A percentile compares a stretch with the other conserved stretches of the same genome.
phyloP scores from a whole-genome alignment of 495 filamentous ascomycete species.

The Podospora pseudoanserina region DNA sequence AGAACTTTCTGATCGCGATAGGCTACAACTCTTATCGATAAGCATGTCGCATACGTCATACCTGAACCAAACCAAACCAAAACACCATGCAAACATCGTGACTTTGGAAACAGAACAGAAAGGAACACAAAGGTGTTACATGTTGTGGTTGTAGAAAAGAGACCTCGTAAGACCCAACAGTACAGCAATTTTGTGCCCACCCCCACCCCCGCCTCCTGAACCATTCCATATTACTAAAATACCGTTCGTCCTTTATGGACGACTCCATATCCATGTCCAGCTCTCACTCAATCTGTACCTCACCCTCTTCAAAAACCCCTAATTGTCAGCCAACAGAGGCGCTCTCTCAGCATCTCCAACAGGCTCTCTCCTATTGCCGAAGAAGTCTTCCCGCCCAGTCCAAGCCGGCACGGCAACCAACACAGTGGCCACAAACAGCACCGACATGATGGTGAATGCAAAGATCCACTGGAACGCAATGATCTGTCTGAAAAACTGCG shows the following conservation, averaged over 20 bases:
- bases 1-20: background rate
- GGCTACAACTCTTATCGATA: background rate
- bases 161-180: background rate
- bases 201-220: background rate
- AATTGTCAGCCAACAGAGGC: conserved; percentile 45
- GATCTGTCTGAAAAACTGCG: conserved; percentile 65
- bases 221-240: background rate
- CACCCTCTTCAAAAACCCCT: conserved; percentile 10
- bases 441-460: conserved; percentile 74
- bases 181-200: background rate
- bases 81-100: background rate
- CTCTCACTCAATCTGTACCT: background rate
- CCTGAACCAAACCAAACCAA: background rate
- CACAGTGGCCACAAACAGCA: conserved; percentile 63
- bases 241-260: background rate
- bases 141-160: background rate
- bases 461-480: conserved; percentile 89
- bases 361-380: conserved; percentile 26
- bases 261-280: background rate
- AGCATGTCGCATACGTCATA: background rate
- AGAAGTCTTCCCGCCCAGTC: conserved; percentile 47
- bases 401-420: conserved; percentile 62
- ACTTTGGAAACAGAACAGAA: background rate
- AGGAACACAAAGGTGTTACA: background rate
- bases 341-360: conserved; percentile 47